Evolutionary conservation across 495 filamentous ascomycete genomes (phyloP).

Genomic region (Podospora pseudocomata): DNA sequence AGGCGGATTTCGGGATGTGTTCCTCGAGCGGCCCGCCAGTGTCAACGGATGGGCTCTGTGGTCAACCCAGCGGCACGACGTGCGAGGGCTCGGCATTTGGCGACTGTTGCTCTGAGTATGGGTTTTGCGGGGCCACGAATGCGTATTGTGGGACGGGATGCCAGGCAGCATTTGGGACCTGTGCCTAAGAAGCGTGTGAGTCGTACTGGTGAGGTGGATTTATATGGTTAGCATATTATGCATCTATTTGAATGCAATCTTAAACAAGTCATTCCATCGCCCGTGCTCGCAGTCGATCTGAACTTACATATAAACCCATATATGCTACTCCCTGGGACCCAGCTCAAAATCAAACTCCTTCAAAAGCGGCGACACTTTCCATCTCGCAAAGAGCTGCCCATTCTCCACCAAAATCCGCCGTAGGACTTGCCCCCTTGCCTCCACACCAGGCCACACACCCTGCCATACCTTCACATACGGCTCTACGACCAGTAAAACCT

Average conservation of each 20-base stretch:
- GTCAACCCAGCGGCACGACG: neutral
- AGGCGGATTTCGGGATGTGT: neutral
- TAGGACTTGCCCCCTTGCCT: conserved; percentile 8
- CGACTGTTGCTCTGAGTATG: neutral
- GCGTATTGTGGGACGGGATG: conserved; percentile 7
- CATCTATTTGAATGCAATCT: too few relatives aligned
- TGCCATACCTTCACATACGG: conserved; percentile 10
- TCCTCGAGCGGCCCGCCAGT: neutral
- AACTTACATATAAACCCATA: neutral
- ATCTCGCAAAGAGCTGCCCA: conserved; percentile 12
- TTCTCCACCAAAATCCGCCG: conserved; percentile 7
- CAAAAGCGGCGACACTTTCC: conserved; percentile 9
- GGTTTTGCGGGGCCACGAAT: neutral
- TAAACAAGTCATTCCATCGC: neutral
- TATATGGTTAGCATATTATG: neutral
- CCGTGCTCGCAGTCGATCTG: neutral
- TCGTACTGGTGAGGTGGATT: neutral
- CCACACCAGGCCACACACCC: conserved; percentile 9
- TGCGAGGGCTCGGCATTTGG: neutral
- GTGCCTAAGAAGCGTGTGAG: neutral
- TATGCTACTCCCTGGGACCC: neutral
- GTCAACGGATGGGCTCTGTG: conserved; percentile 3
- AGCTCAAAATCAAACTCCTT: conserved; percentile 2
- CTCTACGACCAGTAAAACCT: conserved; percentile 9
- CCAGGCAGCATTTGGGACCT: neutral